phyloP scores from a whole-genome alignment of 139 green algal species.

The Chlamydomonas incerta region DNA sequence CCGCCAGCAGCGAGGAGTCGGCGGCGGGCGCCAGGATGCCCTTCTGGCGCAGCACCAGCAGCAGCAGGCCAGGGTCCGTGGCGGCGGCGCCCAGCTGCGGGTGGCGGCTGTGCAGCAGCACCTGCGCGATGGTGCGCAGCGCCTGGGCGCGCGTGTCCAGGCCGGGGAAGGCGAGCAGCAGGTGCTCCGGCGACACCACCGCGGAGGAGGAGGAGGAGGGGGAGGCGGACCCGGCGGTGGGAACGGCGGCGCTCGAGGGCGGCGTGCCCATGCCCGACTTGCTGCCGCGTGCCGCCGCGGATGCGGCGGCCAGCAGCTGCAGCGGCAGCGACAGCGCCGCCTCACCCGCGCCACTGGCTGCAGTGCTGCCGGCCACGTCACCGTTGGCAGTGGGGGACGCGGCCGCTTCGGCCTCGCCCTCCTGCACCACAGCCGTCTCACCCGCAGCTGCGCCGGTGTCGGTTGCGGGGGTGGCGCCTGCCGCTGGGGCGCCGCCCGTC shows the following conservation, averaged over 20 bases:
- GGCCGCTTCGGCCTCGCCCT: not conserved
- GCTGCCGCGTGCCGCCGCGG: too few relatives aligned
- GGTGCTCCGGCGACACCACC: slow-evolving; percentile 13
- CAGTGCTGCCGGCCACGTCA: not conserved
- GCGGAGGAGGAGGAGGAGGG: too few relatives aligned
- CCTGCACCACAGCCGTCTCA: not conserved
- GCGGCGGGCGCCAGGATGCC: slow-evolving; percentile 8
- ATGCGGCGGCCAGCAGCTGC: not conserved
- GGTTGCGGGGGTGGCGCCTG: not conserved
- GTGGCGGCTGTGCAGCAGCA: slow-evolving; percentile 32
- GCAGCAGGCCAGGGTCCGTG: slow-evolving; percentile 14
- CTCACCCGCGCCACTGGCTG: too few relatives aligned
- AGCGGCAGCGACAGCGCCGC: not conserved
- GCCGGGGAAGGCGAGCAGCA: slow-evolving; percentile 36
- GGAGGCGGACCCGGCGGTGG: not conserved
- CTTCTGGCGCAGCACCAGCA: slow-evolving; percentile 31
- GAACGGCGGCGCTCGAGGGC: not conserved
- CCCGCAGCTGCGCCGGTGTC: not conserved
- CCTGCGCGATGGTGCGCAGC: slow-evolving; percentile 29
- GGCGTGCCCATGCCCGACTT: too few relatives aligned
- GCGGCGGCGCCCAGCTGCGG: slow-evolving; percentile 24
- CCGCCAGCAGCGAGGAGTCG: not conserved
- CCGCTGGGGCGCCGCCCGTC: too few relatives aligned
- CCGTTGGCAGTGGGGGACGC: not conserved
- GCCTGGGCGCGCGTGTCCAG: slow-evolving; percentile 19